These are phyloP conservation scores for Diaporthe vaccinii DNA, from an alignment of 2,329 filamentous ascomycete species.

Conservation along the genomic window DNA sequence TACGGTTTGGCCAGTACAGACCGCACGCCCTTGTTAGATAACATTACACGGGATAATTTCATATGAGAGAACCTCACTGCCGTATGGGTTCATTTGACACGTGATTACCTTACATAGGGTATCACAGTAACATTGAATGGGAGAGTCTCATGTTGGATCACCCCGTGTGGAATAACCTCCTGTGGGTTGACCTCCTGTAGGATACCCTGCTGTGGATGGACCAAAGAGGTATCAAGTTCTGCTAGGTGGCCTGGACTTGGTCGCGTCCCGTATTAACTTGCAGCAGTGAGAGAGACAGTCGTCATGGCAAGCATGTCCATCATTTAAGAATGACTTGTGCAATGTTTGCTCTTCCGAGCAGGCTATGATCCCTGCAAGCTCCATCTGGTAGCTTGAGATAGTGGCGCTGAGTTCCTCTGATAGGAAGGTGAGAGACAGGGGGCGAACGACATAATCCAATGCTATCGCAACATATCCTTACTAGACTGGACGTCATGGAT, in stretches of 20 bases:
- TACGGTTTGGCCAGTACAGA: neutral
- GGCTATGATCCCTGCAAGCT: neutral
- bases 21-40: neutral
- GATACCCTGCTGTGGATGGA: neutral
- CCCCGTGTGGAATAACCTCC: neutral
- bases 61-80: neutral
- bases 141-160: neutral
- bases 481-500: neutral
- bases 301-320: neutral
- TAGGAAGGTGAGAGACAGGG: conserved; percentile 8
- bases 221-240: neutral
- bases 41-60: neutral
- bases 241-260: neutral
- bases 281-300: neutral
- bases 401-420: neutral
- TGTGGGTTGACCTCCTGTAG: neutral
- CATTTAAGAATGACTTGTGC: neutral
- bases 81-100: no score
- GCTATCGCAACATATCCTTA: no score
- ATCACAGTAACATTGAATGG: no score
- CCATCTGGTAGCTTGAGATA: neutral
- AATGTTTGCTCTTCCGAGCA: neutral
- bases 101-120: no score
- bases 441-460: neutral
- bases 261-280: conserved; percentile 1